phyloP scores from a whole-genome alignment of 2,329 filamentous ascomycete genomes.

The Sphaceloma murrayae region DNA sequence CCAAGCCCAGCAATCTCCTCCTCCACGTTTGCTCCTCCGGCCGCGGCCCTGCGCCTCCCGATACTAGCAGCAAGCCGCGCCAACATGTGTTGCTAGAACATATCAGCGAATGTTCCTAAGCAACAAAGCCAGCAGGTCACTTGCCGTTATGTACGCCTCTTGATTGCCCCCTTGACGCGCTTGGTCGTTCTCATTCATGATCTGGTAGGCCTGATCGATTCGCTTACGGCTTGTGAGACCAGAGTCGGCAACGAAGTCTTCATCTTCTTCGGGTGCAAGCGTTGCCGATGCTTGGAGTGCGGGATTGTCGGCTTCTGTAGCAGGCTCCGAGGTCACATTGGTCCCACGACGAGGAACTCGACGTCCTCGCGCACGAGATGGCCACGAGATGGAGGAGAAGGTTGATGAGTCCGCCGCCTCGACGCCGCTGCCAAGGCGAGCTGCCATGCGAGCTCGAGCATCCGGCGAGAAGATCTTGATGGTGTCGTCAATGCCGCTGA shows the following conservation, averaged over 20 bases:
- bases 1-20: constrained; percentile 16
- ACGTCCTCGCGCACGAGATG: constrained; percentile 18
- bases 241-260: constrained; percentile 32
- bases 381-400: constrained; percentile 34
- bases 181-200: constrained; percentile 53
- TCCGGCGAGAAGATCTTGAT: constrained; percentile 61
- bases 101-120: constrained; percentile 17
- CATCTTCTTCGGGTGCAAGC: constrained; percentile 26
- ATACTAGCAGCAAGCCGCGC: constrained; percentile 22
- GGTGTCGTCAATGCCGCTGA: constrained; percentile 57
- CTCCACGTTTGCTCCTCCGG: constrained; percentile 16
- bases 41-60: constrained; percentile 18
- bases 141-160: constrained; percentile 47
- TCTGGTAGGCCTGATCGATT: constrained; percentile 52
- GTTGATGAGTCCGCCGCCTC: constrained; percentile 37
- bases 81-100: constrained; percentile 24
- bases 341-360: constrained; percentile 9
- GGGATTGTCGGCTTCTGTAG: constrained; percentile 11
- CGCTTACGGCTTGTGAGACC: constrained; percentile 49
- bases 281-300: not conserved
- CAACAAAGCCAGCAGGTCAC: constrained; percentile 19
- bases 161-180: constrained; percentile 48
- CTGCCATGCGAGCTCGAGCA: constrained; percentile 46
- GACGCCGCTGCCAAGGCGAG: constrained; percentile 50
- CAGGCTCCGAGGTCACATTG: constrained; percentile 23